Percentiles rank a stretch among this genome's conserved stretches.
Conservation (phyloP, 1,284 basidiomycete species). For the Cutaneotrichosporon dermatis region DNA sequence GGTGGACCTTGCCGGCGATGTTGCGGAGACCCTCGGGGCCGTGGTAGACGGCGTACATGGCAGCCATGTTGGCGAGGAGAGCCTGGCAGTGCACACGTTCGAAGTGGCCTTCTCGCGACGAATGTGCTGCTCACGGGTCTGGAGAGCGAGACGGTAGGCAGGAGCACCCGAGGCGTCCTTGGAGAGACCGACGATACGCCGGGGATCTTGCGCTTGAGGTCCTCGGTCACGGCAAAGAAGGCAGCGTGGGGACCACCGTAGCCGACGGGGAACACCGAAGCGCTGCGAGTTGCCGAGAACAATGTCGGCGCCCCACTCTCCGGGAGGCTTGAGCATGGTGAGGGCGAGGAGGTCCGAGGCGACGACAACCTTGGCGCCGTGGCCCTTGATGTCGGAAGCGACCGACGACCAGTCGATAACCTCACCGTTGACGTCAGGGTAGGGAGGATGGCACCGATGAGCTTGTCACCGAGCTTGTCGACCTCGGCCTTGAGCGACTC, state of each 20-base stretch:
- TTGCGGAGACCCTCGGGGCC: constrained; percentile 79
- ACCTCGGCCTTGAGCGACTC: constrained; percentile 55
- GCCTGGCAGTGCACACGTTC: constrained; percentile 90
- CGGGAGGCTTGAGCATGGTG: constrained; percentile 89
- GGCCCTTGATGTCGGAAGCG: constrained; percentile 65
- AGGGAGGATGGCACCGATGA: constrained; percentile 85
- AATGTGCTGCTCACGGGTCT: constrained; percentile 96
- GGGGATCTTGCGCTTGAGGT: constrained; percentile 94
- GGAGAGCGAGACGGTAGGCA: constrained; percentile 87
- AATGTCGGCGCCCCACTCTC: constrained; percentile 98
- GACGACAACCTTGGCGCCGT: constrained; percentile 73
- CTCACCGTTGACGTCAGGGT: constrained; percentile 84
- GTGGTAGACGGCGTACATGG: constrained; percentile 97
- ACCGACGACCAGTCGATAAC: constrained; percentile 72
- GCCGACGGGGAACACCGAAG: constrained; percentile 83
- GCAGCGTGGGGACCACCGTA: constrained; percentile 91
- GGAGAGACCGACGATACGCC: constrained; percentile 89
- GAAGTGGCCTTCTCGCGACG: constrained; percentile 92
- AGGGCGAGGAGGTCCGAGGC: constrained; percentile 90
- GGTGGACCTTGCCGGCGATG: constrained; percentile 87
- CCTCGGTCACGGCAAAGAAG: constrained; percentile 92
- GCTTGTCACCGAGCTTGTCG: constrained; percentile 53
- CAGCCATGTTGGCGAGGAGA: constrained; percentile 91
- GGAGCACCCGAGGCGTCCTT: constrained; percentile 77
- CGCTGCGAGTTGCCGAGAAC: constrained; percentile 91